Evolutionary conservation across 129 eudicot species (phyloP).

Genomic region (Pulicaria dysenterica): DNA sequence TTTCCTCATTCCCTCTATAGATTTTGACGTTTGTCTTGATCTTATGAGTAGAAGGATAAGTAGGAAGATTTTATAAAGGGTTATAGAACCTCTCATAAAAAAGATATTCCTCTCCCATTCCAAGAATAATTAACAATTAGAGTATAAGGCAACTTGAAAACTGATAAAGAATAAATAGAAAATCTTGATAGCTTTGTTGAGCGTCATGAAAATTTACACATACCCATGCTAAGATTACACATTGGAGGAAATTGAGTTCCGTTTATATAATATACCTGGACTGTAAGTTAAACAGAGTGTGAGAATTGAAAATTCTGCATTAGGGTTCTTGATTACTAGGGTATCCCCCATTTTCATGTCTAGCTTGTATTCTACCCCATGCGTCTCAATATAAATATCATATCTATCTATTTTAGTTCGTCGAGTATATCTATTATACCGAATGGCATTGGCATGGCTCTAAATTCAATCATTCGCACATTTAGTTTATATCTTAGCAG

Average conservation of each 20-base stretch:
- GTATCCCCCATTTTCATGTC: neutral
- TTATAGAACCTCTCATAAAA: neutral
- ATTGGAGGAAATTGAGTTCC: too few species aligned
- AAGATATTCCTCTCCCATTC: neutral
- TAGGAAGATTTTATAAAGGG: too few species aligned
- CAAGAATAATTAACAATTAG: neutral
- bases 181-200: neutral
- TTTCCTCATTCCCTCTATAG: too few species aligned
- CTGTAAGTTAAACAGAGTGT: too few species aligned
- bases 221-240: too few species aligned
- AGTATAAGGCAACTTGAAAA: neutral
- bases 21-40: too few species aligned
- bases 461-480: conserved; percentile 9
- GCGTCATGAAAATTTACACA: neutral
- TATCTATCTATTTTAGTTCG: too few species aligned
- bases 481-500: neutral
- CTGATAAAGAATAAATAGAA: neutral
- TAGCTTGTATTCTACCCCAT: neutral
- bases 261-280: too few species aligned
- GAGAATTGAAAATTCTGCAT: neutral
- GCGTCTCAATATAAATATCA: too few species aligned
- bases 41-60: too few species aligned
- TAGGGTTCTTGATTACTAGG: neutral
- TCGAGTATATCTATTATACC: neutral
- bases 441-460: neutral